Evolutionary conservation across 1,139 yeast species (phyloP), one percentile per base, ranked within the genome.

Genomic region (Sugiyamaella grinbergsii): DNA sequence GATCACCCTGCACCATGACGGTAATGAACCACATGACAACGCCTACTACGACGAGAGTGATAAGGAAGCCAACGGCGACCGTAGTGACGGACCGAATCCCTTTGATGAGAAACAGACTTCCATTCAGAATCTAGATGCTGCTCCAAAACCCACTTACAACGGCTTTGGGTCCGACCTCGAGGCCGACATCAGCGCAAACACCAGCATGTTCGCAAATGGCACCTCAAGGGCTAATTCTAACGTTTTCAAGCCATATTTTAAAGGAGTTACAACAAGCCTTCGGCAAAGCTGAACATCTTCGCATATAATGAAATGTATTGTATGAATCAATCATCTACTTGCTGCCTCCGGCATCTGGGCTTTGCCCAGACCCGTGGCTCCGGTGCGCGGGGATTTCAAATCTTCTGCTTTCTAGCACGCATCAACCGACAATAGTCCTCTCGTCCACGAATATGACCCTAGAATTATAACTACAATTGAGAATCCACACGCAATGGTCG

Each of bases 1-100:
- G 0, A 89, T 93, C 61, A 88, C 96, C 2, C 74, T 93, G 62
- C 89, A 89, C 62, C 93, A 90, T 65, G 85, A 66, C 28, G 68
- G 66, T 5, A 46, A 43, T 13, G 52, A 50, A 20, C 45, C 26
- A 5, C 33, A 50, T 15, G 49, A 34, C 20, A 29, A 31, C 20
- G 42, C 43, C 3, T 55, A 55, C 37, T 58, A 56, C 32, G 59
- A 54, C 26, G 54, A 52, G n/a, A 41, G 45, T 23, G 59, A 49
- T 40, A 18, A 49, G 10, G 40, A 34, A 6, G 31, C n/a, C 33
- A 53, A 47, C n/a, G 58, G 47, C 7, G 55, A 49, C 18, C 26
- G 29, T 20, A 34, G 13, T 11, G 20, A n/a, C 11, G 38, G 19
- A 8, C 15, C 36, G 13, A 28, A 24, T 5, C 24, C 36, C 8